These are phyloP conservation scores for Neonectria magnoliae DNA, from an alignment of 2,329 filamentous ascomycete genomes.

Conservation along the genomic window DNA sequence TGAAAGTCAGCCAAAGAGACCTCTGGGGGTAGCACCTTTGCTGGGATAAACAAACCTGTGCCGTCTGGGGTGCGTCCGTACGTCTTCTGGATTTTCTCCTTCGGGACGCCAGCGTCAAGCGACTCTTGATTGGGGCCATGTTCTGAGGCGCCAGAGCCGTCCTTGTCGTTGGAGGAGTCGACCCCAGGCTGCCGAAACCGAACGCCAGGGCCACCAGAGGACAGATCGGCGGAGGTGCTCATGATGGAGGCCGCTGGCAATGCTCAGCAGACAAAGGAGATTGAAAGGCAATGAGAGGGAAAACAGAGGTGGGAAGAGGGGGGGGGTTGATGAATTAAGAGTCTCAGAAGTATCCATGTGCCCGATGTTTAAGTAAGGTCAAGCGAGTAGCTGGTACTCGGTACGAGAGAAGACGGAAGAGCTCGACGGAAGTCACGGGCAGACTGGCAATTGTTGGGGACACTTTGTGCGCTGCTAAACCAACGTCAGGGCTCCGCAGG, in stretches of 20 bases:
- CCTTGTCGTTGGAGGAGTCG: conserved; percentile 29
- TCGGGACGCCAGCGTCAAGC: conserved; percentile 25
- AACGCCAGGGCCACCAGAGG: conserved; percentile 39
- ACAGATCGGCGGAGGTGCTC: conserved; percentile 46
- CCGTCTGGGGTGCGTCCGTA: conserved; percentile 92
- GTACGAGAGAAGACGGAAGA: conserved; percentile 13
- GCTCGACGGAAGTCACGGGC: conserved; percentile 20
- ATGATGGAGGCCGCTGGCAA: conserved; percentile 33
- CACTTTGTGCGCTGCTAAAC: conserved; percentile 23
- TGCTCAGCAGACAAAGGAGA: conserved; percentile 16
- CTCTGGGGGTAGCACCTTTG: conserved; percentile 14
- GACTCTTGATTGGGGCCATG: conserved; percentile 25
- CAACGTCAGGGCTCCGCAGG: conserved; percentile 46
- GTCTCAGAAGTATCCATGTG: neutral
- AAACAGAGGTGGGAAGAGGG: neutral
- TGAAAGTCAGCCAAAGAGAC: conserved; percentile 36
- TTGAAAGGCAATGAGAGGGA: conserved; percentile 6
- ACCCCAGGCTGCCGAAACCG: conserved; percentile 43
- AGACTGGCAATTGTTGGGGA: conserved; percentile 22
- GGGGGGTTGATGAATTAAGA: neutral
- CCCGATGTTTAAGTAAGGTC: neutral
- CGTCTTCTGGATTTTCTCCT: conserved; percentile 70
- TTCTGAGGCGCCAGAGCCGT: conserved; percentile 21
- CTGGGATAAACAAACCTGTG: conserved; percentile 72
- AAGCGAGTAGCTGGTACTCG: conserved; percentile 6